These are phyloP conservation scores for Penicillium hesseltinei DNA, from an alignment of 2,329 filamentous ascomycete genomes.

Conservation along the genomic window DNA sequence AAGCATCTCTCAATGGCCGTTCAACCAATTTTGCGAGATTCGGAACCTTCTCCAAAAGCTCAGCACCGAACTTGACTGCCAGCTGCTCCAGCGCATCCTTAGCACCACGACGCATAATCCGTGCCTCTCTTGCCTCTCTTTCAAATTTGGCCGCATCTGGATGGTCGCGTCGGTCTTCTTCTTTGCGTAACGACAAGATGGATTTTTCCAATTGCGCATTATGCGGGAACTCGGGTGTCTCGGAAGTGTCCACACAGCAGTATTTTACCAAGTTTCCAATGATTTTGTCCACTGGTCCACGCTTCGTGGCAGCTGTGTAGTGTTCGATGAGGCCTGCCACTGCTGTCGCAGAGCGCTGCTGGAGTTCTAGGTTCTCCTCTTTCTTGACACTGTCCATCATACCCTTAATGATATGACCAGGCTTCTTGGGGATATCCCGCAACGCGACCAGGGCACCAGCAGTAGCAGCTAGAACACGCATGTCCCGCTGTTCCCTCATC, in stretches of 20 bases:
- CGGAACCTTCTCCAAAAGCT: constrained; percentile 78
- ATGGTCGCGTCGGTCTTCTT: constrained; percentile 92
- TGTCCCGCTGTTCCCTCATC: constrained; percentile 77
- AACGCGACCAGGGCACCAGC: constrained; percentile 88
- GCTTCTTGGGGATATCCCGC: constrained; percentile 85
- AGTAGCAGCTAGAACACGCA: constrained; percentile 80
- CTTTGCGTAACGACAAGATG: constrained; percentile 92
- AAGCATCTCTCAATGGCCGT: constrained; percentile 71
- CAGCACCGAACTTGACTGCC: constrained; percentile 71
- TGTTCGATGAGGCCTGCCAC: constrained; percentile 83
- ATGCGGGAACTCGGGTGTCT: constrained; percentile 90
- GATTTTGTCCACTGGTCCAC: constrained; percentile 89
- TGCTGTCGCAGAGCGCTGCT: constrained; percentile 79
- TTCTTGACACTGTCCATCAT: constrained; percentile 98
- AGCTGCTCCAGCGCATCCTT: constrained; percentile 92
- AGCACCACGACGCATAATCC: constrained; percentile 86
- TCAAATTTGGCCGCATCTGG: constrained; percentile 88
- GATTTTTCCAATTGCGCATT: constrained; percentile 75
- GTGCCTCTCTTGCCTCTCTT: constrained; percentile 80
- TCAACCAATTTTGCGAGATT: constrained; percentile 80
- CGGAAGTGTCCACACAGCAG: constrained; percentile 94
- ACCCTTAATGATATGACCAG: constrained; percentile 85
- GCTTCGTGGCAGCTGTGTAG: constrained; percentile 75
- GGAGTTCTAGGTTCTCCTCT: constrained; percentile 86
- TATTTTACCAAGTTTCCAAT: constrained; percentile 96